phyloP scores from a whole-genome alignment of 768 basidiomycete species.

The Boletus patriciae region DNA sequence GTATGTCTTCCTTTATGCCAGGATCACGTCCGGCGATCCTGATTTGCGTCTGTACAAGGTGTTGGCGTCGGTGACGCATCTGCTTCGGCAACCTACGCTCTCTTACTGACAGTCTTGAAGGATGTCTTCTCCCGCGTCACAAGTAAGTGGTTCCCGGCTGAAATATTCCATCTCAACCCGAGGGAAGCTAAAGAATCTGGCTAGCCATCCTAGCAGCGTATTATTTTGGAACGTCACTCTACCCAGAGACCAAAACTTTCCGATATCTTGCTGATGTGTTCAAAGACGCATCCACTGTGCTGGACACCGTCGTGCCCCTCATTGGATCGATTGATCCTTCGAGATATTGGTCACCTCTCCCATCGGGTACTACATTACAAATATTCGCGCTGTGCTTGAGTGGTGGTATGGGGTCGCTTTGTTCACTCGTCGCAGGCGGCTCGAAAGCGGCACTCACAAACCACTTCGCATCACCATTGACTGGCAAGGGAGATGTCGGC shows the following conservation, averaged over 20 bases:
- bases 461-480: constrained; percentile 58
- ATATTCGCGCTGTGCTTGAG: constrained; percentile 55
- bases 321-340: constrained; percentile 38
- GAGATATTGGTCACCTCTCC: constrained; percentile 34
- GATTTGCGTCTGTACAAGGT: constrained; percentile 36
- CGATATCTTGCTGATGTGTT: constrained; percentile 65
- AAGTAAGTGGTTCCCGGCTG: constrained; percentile 41
- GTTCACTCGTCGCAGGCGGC: constrained; percentile 63
- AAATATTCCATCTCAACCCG: neutral
- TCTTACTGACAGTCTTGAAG: constrained; percentile 64
- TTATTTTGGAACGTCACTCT: constrained; percentile 60
- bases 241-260: constrained; percentile 70
- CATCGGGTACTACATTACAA: constrained; percentile 38
- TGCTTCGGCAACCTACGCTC: constrained; percentile 63
- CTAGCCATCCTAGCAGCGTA: constrained; percentile 65
- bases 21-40: neutral
- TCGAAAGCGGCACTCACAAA: constrained; percentile 69
- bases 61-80: constrained; percentile 70
- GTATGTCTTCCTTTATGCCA: constrained; percentile 29
- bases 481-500: constrained; percentile 60
- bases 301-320: constrained; percentile 61
- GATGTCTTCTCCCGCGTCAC: constrained; percentile 63
- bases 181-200: neutral
- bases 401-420: constrained; percentile 57
- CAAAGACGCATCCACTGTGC: constrained; percentile 58